Conservation (phyloP, 371 early-diverging fungal genomes). For the Rhizopus sp. region DNA sequence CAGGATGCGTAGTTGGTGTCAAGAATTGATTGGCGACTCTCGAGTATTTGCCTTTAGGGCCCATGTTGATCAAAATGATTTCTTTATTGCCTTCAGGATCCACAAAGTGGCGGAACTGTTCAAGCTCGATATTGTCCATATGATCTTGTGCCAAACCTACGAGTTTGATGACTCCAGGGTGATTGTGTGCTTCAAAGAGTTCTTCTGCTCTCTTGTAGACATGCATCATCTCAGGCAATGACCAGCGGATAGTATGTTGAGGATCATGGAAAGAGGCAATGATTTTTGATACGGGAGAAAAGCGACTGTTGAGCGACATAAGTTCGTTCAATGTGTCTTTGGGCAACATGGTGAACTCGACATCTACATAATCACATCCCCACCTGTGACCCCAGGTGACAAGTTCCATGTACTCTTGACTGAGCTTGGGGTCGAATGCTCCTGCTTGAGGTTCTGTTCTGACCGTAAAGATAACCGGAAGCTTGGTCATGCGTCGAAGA, state of each 20-base stretch:
- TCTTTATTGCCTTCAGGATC: constrained; percentile 45
- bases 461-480: constrained; percentile 89
- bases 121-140: constrained; percentile 76
- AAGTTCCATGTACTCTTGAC: constrained; percentile 64
- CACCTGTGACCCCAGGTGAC: constrained; percentile 67
- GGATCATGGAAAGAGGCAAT: constrained; percentile 89
- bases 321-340: constrained; percentile 37
- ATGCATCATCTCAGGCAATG: constrained; percentile 42
- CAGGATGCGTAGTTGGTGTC: constrained; percentile 89
- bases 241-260: constrained; percentile 59
- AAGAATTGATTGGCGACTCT: constrained; percentile 79
- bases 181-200: constrained; percentile 15
- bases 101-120: constrained; percentile 47
- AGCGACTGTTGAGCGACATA: constrained; percentile 37
- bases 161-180: constrained; percentile 80
- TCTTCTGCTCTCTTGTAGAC: constrained; percentile 39
- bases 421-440: constrained; percentile 43
- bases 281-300: constrained; percentile 54
- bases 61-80: constrained; percentile 92
- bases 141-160: constrained; percentile 73
- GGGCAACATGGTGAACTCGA: constrained; percentile 69
- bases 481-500: constrained; percentile 19
- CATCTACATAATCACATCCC: constrained; percentile 91
- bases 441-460: constrained; percentile 86
- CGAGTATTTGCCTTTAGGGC: constrained; percentile 78